These are phyloP conservation scores for Clarireedia paspali DNA, from an alignment of 2,329 filamentous ascomycete genomes.

Conservation along the genomic window DNA sequence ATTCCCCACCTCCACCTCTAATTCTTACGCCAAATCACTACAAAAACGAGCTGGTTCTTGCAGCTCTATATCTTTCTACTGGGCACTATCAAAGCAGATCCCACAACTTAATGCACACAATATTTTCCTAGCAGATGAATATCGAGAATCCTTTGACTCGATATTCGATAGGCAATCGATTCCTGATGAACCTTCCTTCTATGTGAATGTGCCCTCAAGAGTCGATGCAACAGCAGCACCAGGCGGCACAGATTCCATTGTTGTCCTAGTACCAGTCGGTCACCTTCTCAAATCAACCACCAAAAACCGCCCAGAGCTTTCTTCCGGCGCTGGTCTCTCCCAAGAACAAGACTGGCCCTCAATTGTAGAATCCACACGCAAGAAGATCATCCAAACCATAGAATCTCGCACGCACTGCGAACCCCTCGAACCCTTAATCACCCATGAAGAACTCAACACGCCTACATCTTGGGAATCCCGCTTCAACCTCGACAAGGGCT, in stretches of 20 bases:
- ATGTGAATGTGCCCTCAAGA: constrained; percentile 67
- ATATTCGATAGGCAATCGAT: constrained; percentile 65
- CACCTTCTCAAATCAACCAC: constrained; percentile 48
- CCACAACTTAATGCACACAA: constrained; percentile 63
- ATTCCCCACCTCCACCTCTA: constrained; percentile 31
- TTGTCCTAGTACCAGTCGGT: constrained; percentile 66
- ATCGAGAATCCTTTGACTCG: constrained; percentile 64
- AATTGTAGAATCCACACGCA: constrained; percentile 51
- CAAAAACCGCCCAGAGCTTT: constrained; percentile 17
- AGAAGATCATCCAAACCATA: constrained; percentile 54
- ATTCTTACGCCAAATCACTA: constrained; percentile 33
- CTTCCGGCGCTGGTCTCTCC: constrained; percentile 23
- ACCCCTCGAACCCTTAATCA: constrained; percentile 31
- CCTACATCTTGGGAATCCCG: constrained; percentile 55
- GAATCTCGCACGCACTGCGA: constrained; percentile 49
- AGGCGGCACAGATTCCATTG: constrained; percentile 53
- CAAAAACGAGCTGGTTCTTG: constrained; percentile 52
- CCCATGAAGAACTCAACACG: constrained; percentile 57
- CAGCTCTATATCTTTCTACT: constrained; percentile 72
- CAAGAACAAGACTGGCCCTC: constrained; percentile 50
- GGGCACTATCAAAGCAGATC: constrained; percentile 53
- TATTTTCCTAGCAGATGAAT: constrained; percentile 69
- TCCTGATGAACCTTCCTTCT: constrained; percentile 64
- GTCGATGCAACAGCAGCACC: constrained; percentile 63
- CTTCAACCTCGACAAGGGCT: constrained; percentile 70